These are phyloP conservation scores for Pseudogymnoascus sp. DNA, from an alignment of 2,329 filamentous ascomycete genomes.

Conservation along the genomic window DNA sequence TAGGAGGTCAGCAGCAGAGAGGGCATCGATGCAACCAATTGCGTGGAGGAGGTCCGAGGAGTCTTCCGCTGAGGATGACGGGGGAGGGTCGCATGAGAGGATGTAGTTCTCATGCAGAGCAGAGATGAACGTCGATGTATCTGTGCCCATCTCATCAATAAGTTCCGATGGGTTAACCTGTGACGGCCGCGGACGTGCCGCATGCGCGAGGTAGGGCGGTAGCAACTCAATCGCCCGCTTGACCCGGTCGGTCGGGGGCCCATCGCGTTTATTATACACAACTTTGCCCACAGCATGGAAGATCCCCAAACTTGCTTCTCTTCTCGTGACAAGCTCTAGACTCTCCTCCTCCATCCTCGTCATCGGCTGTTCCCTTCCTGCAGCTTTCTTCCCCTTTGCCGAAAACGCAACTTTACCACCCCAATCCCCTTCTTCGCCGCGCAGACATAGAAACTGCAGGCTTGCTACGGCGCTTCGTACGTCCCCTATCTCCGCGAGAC, in stretches of 20 bases:
- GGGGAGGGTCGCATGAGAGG: constrained; percentile 64
- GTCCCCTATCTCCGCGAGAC: constrained; percentile 79
- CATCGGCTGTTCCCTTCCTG: constrained; percentile 50
- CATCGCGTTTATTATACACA: constrained; percentile 85
- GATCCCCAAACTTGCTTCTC: constrained; percentile 84
- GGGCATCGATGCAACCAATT: constrained; percentile 74
- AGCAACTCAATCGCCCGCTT: constrained; percentile 46
- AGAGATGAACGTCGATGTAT: constrained; percentile 82
- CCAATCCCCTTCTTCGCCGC: constrained; percentile 70
- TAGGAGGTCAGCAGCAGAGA: constrained; percentile 84
- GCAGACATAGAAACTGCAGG: constrained; percentile 84
- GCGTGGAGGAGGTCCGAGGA: constrained; percentile 67
- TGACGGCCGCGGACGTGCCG: constrained; percentile 53
- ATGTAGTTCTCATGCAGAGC: constrained; percentile 92
- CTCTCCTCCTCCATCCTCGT: constrained; percentile 75
- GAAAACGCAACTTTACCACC: constrained; percentile 65
- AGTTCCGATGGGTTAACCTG: constrained; percentile 66
- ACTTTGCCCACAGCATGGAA: constrained; percentile 96
- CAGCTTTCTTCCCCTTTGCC: constrained; percentile 54
- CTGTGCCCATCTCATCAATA: constrained; percentile 90
- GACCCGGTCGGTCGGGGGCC: constrained; percentile 31
- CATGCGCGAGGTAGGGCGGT: constrained; percentile 50
- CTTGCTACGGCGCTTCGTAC: constrained; percentile 88
- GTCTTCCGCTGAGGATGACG: constrained; percentile 33
- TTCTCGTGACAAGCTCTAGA: constrained; percentile 71